These are phyloP conservation scores for Lasiosphaeriaceae sp. DNA, from an alignment of 495 filamentous ascomycete species.

Conservation along the genomic window DNA sequence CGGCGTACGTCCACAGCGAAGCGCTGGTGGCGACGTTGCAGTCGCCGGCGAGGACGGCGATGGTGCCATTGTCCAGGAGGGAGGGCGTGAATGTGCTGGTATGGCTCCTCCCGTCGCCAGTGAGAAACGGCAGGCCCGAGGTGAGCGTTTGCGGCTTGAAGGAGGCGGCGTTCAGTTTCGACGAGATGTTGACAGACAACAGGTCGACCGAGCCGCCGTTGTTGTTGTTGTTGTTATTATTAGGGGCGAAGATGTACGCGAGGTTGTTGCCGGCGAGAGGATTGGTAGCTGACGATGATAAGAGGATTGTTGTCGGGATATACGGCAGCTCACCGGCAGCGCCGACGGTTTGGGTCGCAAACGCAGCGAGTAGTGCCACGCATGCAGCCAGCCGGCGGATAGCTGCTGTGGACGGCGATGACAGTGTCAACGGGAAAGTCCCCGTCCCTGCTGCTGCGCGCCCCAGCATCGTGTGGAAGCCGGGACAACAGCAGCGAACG, in stretches of 20 bases:
- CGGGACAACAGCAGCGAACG: neutral
- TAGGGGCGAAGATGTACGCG: slow-evolving; percentile 59
- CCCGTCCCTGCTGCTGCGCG: neutral
- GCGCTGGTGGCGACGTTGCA: slow-evolving; percentile 46
- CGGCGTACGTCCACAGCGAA: slow-evolving; percentile 37
- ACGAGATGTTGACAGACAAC: slow-evolving; percentile 60
- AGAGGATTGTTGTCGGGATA: slow-evolving; percentile 65
- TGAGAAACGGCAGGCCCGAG: slow-evolving; percentile 62
- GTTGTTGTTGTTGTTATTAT: too few relatives aligned
- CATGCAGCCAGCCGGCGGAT: neutral
- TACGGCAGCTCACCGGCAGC: slow-evolving; percentile 56
- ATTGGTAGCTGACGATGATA: slow-evolving; percentile 43
- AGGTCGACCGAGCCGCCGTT: slow-evolving; percentile 46
- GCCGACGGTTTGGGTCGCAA: neutral
- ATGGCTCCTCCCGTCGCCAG: slow-evolving; percentile 21
- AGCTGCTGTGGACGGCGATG: neutral
- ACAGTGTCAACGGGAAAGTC: neutral
- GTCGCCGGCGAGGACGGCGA: slow-evolving; percentile 66
- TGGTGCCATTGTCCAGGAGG: slow-evolving; percentile 59
- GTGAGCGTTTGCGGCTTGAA: slow-evolving; percentile 55
- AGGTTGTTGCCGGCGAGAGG: slow-evolving; percentile 28
- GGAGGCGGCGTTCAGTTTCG: slow-evolving; percentile 47
- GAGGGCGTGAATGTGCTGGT: slow-evolving; percentile 57
- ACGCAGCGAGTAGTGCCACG: neutral
- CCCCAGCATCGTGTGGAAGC: neutral